A percentile compares a stretch with the other conserved stretches of the same genome.
phyloP scores from a whole-genome alignment of 257 asterid genomes.

The Solanum chmielewskii region DNA sequence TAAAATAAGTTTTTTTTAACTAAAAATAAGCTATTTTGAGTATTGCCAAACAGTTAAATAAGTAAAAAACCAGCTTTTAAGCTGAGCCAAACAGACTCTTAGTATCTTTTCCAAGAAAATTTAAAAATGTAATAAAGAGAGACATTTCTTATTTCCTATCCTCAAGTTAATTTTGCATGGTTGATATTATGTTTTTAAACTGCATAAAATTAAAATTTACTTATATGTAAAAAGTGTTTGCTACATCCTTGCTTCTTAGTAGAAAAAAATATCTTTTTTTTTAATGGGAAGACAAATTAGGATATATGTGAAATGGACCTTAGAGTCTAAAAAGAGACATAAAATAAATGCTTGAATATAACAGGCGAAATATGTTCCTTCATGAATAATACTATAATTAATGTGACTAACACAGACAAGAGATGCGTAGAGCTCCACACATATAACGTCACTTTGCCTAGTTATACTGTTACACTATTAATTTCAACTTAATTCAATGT shows the following conservation, averaged over 20 bases:
- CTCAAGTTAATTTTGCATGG: background rate
- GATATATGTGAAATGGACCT: background rate
- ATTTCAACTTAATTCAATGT: background rate
- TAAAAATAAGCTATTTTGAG: no score
- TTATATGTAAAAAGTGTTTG: background rate
- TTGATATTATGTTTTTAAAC: background rate
- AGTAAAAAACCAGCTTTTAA: no score
- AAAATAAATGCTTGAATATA: background rate
- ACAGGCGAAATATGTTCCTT: background rate
- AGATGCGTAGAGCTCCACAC: background rate
- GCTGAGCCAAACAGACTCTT: no score
- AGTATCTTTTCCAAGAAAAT: background rate
- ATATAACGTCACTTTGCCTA: background rate
- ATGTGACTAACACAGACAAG: background rate
- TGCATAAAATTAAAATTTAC: background rate
- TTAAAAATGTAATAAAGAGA: background rate
- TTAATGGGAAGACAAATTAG: background rate
- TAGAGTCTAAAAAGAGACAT: background rate
- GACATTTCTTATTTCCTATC: background rate
- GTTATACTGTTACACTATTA: background rate
- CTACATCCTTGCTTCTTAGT: background rate
- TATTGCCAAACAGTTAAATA: no score
- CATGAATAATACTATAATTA: background rate
- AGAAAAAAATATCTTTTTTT: background rate
- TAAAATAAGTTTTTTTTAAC: no score